phyloP scores from a whole-genome alignment of 768 basidiomycete genomes.

The Gelatoporia subvermispora region DNA sequence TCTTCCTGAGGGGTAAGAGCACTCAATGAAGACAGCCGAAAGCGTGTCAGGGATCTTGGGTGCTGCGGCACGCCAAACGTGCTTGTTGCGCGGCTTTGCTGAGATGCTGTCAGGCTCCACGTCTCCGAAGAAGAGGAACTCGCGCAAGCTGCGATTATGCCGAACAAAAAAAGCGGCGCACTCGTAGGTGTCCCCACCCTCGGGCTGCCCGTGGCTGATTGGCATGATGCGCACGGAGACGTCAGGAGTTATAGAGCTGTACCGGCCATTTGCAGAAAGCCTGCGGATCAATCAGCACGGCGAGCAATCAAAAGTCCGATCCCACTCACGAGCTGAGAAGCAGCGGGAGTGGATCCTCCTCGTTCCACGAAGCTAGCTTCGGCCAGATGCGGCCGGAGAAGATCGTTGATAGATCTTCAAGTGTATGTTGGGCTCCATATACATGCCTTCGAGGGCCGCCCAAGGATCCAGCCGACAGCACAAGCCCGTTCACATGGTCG shows the following conservation, averaged over 20 bases:
- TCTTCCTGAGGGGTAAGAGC: slow-evolving; percentile 79
- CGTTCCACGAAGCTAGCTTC: slow-evolving; percentile 70
- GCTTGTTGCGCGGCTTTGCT: slow-evolving; percentile 49
- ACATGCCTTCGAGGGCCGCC: slow-evolving; percentile 58
- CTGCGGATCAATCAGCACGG: slow-evolving; percentile 27
- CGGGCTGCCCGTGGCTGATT: slow-evolving; percentile 66
- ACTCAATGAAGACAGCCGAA: slow-evolving; percentile 88
- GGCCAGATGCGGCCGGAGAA: slow-evolving; percentile 86
- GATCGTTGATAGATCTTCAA: slow-evolving; percentile 64
- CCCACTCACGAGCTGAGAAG: slow-evolving; percentile 58
- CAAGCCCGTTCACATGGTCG: slow-evolving; percentile 81
- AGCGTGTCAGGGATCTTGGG: slow-evolving; percentile 65
- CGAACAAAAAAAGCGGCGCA: slow-evolving; percentile 85
- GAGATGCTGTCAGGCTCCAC: slow-evolving; percentile 82
- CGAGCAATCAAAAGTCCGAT: background rate
- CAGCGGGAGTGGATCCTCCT: slow-evolving; percentile 51
- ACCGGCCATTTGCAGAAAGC: slow-evolving; percentile 46
- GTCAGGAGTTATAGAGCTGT: slow-evolving; percentile 46
- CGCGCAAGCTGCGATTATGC: slow-evolving; percentile 51
- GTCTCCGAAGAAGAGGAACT: slow-evolving; percentile 94
- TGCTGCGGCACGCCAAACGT: slow-evolving; percentile 83
- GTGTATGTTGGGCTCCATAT: slow-evolving; percentile 52
- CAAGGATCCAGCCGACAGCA: slow-evolving; percentile 79
- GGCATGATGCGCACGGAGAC: slow-evolving; percentile 65
- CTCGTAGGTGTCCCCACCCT: slow-evolving; percentile 50